Evolutionary conservation across 75 land plant species (phyloP).

Genomic region (Adiantum capillusveneris): DNA sequence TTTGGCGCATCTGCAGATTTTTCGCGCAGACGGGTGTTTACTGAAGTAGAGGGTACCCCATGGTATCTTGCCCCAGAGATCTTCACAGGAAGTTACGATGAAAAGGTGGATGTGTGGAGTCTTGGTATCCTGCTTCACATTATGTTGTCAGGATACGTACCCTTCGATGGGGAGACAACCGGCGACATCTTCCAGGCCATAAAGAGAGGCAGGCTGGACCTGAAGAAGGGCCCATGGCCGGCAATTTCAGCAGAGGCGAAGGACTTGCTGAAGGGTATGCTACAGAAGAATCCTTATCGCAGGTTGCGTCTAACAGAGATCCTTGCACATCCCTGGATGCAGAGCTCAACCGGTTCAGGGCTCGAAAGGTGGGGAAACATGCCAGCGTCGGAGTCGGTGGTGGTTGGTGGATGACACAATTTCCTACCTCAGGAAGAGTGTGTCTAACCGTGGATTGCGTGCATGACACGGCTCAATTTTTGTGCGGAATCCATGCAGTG

Average conservation of each 20-base stretch:
- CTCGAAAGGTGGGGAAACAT: background rate
- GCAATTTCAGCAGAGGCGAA: constrained; percentile 32
- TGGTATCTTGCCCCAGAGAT: constrained; percentile 54
- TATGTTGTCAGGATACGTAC: constrained; percentile 49
- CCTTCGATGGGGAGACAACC: constrained; percentile 10
- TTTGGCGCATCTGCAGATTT: constrained; percentile 40
- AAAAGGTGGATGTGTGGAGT: constrained; percentile 59
- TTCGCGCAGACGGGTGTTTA: constrained; percentile 34
- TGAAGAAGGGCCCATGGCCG: constrained; percentile 28
- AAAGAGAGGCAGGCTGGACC: constrained; percentile 27
- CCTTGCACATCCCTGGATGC: constrained; percentile 35
- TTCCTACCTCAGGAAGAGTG: too few species aligned
- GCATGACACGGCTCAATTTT: too few species aligned
- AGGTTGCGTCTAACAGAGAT: constrained; percentile 38
- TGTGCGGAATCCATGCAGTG: too few species aligned
- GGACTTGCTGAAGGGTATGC: constrained; percentile 19
- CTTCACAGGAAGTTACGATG: constrained; percentile 39
- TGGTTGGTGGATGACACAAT: background rate
- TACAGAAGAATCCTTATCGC: constrained; percentile 30
- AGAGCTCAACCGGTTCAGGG: background rate
- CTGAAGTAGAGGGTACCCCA: constrained; percentile 24
- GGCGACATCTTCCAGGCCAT: constrained; percentile 31
- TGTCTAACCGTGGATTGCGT: too few species aligned
- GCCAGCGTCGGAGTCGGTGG: background rate
- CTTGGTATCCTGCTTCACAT: constrained; percentile 49